Evolutionary conservation across 805 yeast genomes (phyloP), one percentile per base, ranked within the genome.

Genomic region (Yarrowia deformans): DNA sequence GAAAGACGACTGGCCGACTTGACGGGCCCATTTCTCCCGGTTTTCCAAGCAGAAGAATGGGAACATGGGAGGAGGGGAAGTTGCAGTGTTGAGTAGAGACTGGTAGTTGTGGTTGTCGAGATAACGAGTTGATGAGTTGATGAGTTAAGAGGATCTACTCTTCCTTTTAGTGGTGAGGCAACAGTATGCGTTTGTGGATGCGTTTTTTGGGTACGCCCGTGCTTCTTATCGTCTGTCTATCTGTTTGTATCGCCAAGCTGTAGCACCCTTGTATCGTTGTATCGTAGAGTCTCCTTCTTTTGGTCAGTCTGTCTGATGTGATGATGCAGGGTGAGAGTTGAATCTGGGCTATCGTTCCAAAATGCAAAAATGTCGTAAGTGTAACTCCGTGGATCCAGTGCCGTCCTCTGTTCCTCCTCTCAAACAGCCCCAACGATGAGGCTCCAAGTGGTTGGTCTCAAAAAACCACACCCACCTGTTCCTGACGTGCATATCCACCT

Each of bases 21-120:
- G 71, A 8, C 72, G 70, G 9, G 71, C 69, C 75, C 75, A 73
- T 68, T 73, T 73, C 49, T 69, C 55, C 16, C 68, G 68, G 45
- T 49, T 63, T 14, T 23, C 56, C 3, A 23, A 7, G 37, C 64
- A 58, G 64, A 58, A 58, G 16, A 58, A 42, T n/a, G 49, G 64
- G 52, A 60, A 60, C 52, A 45, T 60, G 34, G 13, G 35, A 2
- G 16, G 6, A 4, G 19, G 12, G 13, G 49, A 8, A 2, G 3
- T 14, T 5, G 49, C 6, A 37, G 40, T n/a, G 46, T 43, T 6
- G 19, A 6, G 23, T n/a, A 23, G 46, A 18, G 46, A 8, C 40
- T 37, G 40, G 14, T 37, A 37, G 3, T 13, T 37, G 14, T n/a
- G 12, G 40, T 14, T 8, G 42, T 39, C 14, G 42, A 7, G 42